Conservation (phyloP, 768 basidiomycete genomes). For the Fistulinella prunicolor region DNA sequence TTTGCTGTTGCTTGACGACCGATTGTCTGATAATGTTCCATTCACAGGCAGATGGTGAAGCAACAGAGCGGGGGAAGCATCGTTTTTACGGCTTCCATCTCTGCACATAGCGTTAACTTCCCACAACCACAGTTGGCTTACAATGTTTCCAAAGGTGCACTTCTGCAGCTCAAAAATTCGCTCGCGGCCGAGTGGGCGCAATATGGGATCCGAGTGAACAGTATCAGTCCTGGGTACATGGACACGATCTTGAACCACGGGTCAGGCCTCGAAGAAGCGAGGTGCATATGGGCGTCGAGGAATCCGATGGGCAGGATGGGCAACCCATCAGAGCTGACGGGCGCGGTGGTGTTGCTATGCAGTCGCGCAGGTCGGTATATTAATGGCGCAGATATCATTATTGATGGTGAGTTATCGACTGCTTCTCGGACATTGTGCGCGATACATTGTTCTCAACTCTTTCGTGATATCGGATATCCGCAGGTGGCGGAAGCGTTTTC, state of each 20-base stretch:
- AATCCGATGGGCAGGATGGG: conserved; percentile 47
- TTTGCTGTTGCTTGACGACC: not conserved
- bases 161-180: conserved; percentile 38
- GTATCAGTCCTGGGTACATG: conserved; percentile 44
- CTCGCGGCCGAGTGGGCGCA: conserved; percentile 43
- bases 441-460: not conserved
- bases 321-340: conserved; percentile 38
- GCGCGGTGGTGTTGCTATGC: conserved; percentile 39
- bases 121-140: conserved; percentile 42
- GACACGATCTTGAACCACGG: conserved; percentile 42
- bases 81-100: conserved; percentile 43
- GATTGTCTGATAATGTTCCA: too few species aligned
- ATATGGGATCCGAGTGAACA: conserved; percentile 43
- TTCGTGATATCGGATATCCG: not conserved
- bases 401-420: conserved; percentile 38
- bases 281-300: conserved; percentile 36
- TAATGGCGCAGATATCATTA: conserved; percentile 40
- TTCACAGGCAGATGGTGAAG: conserved; percentile 39
- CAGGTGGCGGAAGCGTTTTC: conserved; percentile 25
- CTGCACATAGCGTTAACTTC: conserved; percentile 40
- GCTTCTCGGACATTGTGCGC: not conserved
- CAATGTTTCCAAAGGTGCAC: conserved; percentile 42
- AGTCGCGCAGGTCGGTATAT: conserved; percentile 44
- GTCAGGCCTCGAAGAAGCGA: conserved; percentile 30
- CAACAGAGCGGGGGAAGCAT: conserved; percentile 41